Evolutionary conservation across 208 protist species (phyloP).

Genomic region (Trichomonas tenax): DNA sequence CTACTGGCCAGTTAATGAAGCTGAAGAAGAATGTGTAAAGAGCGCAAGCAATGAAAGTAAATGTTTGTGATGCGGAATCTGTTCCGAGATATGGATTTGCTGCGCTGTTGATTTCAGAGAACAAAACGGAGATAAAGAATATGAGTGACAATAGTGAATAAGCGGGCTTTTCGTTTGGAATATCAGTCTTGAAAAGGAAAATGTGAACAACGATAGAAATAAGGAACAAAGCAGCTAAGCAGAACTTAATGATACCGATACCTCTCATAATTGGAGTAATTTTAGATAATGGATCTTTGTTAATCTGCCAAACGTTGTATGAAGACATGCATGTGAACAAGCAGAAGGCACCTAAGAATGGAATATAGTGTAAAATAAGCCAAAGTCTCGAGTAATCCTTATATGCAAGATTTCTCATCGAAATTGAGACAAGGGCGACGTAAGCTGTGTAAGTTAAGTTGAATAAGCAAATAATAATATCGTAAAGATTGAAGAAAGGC

Average conservation of each 20-base stretch:
- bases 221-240: not conserved
- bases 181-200: not conserved
- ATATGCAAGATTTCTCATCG: not conserved
- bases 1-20: slow-evolving; percentile 7
- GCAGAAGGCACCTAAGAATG: not conserved
- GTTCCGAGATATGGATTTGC: not conserved
- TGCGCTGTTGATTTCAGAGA: not conserved
- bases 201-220: not conserved
- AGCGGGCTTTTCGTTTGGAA: not conserved
- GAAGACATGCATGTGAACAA: not conserved
- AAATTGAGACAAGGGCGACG: not conserved
- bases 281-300: not conserved
- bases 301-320: not conserved
- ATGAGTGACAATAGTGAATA: not conserved
- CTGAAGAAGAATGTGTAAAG: not conserved
- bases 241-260: not conserved
- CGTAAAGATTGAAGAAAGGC: not conserved
- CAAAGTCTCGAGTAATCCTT: not conserved
- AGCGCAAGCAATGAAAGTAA: not conserved
- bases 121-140: not conserved
- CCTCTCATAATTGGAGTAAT: not conserved
- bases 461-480: not conserved
- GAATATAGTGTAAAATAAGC: not conserved
- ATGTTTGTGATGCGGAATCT: not conserved
- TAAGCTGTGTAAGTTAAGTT: not conserved